Evolutionary conservation across 306 rosid species (phyloP).

Genomic region (Inga oerstediana): DNA sequence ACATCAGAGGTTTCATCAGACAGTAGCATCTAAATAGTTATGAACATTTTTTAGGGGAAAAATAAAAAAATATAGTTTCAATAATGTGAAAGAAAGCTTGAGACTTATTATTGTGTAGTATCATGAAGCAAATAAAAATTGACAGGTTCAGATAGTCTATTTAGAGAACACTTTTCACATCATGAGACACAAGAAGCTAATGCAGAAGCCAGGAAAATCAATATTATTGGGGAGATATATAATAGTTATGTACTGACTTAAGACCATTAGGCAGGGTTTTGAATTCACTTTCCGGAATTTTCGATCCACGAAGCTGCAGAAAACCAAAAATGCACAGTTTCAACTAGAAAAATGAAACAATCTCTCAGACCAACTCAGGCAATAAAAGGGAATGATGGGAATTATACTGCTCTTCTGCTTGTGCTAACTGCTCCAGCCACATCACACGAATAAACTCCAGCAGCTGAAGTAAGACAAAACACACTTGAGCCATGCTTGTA

Average conservation of each 20-base stretch:
- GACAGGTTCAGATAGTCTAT: constrained; percentile 4
- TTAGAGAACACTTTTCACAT: neutral
- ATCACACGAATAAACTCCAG: constrained; percentile 48
- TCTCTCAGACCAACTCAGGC: neutral
- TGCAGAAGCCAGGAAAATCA: constrained; percentile 17
- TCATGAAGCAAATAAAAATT: constrained; percentile 4
- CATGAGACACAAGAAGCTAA: neutral
- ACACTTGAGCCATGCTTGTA: neutral
- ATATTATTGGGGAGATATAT: constrained; percentile 3
- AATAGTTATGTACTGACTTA: constrained; percentile 63
- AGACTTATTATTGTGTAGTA: neutral
- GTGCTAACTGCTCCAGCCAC: constrained; percentile 62
- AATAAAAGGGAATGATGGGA: neutral
- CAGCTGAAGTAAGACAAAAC: constrained; percentile 34
- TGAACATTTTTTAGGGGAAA: neutral
- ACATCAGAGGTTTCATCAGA: constrained; percentile 34
- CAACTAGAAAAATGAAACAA: constrained; percentile 18
- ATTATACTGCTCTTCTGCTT: constrained; percentile 57
- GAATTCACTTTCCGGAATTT: constrained; percentile 90
- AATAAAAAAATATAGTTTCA: constrained; percentile 18
- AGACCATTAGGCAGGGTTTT: constrained; percentile 85
- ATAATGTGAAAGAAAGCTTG: constrained; percentile 6
- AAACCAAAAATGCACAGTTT: constrained; percentile 7
- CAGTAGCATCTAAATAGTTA: neutral
- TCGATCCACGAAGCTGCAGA: constrained; percentile 46